Base-by-base conservation (phyloP, 805 yeast species). In the Komagataella ulmi region DNA sequence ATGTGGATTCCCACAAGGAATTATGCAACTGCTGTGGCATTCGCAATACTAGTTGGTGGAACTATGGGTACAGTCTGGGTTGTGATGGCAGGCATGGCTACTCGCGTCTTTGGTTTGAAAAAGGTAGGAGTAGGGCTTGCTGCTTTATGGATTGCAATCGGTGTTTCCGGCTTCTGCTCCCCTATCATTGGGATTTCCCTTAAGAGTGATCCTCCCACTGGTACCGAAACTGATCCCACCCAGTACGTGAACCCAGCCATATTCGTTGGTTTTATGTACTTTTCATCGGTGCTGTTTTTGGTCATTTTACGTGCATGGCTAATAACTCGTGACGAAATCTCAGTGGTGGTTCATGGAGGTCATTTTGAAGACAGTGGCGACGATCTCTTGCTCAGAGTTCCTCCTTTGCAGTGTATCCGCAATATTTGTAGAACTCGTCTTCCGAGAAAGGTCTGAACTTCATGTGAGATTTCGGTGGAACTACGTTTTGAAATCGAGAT, bases 21-120 rank as follows among this genome's bases (percentile, higher is more conserved):
- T 57, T 73, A 64, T 53, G 82, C 83, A 1, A 77, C 83, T 1
- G 76, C 80, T 1, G 58, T 80, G 5, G 72, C 66, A 0, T 76
- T 80, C 59, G 77, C 79, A 1, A 36, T 81, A 14, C 54, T 81
- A 4, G 70, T 66, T 56, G 88, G 88, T 44, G 65, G 71, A 0
- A 50, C 76, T 36, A 81, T 81, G 83, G 88, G 88, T 2, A 67
- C 79, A 8, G 66, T 81, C 46, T 82, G 80, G 76, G 75, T 81
- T 3, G 72, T 79, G 3, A 56, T 74, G 54, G 75, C 81, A 0
- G 72, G 85, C 3, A 66, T 79, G 23, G 61, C 72, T 1, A 74
- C 83, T 1, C 62, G 80, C 50, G 65, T 80, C 23, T 75, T 75
- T 17, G 88, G 88, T 0, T 61, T 81, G 30, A 61, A 69, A 44